phyloP scores from a whole-genome alignment of 768 basidiomycete species.

The Grammothele lineata region DNA sequence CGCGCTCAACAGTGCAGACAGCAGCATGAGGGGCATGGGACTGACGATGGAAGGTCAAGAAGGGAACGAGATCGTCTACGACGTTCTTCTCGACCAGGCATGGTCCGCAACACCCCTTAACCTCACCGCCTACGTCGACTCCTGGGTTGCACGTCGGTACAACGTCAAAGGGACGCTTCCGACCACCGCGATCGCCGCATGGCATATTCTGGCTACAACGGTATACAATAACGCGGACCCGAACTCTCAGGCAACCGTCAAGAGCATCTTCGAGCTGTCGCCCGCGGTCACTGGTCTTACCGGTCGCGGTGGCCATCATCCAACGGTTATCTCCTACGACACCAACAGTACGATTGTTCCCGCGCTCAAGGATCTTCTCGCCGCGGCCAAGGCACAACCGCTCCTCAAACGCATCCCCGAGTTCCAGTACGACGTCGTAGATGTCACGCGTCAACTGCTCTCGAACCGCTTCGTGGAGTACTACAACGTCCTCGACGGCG shows the following conservation, averaged over 20 bases:
- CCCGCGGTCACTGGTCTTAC: constrained; percentile 32
- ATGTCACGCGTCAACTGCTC: constrained; percentile 36
- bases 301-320: constrained; percentile 28
- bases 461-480: constrained; percentile 33
- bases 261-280: constrained; percentile 34
- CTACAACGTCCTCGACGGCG: constrained; percentile 28
- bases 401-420: constrained; percentile 26
- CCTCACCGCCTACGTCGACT: constrained; percentile 27
- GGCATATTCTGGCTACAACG: constrained; percentile 32
- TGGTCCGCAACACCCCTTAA: constrained; percentile 34
- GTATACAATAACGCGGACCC: constrained; percentile 36
- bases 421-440: constrained; percentile 37
- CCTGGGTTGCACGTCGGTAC: constrained; percentile 36
- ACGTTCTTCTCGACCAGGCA: constrained; percentile 37
- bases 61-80: constrained; percentile 42
- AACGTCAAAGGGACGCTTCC: constrained; percentile 22
- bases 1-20: constrained; percentile 27
- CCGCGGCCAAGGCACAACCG: constrained; percentile 11
- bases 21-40: constrained; percentile 36
- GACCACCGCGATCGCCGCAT: constrained; percentile 27
- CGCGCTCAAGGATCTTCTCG: constrained; percentile 21
- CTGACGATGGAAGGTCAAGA: constrained; percentile 38
- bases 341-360: constrained; percentile 28
- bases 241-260: constrained; percentile 30
- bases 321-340: constrained; percentile 34